phyloP scores from a whole-genome alignment of 2,329 filamentous ascomycete genomes.

The Myriosclerotinia duriaeana region DNA sequence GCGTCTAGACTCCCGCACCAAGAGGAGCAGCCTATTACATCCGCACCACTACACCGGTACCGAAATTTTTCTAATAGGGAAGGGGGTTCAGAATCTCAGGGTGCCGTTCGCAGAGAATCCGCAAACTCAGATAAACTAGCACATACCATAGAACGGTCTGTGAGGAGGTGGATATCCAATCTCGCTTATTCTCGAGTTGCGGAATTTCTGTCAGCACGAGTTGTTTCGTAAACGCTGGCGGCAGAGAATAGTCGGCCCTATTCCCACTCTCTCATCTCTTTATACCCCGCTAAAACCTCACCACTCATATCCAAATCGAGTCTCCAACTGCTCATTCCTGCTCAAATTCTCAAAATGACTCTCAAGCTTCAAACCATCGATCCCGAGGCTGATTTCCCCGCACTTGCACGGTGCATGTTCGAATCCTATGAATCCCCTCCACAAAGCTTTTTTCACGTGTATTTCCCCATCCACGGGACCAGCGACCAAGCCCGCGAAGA shows the following conservation, averaged over 20 bases:
- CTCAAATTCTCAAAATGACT: background rate
- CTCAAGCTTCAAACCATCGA: slow-evolving; percentile 18
- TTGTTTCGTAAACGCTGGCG: too few relatives aligned
- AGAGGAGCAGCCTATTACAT: too few relatives aligned
- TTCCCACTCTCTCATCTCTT: background rate
- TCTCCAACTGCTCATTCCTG: background rate
- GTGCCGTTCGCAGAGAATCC: too few relatives aligned
- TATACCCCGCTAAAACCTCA: background rate
- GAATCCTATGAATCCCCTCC: slow-evolving; percentile 19
- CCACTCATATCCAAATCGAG: background rate
- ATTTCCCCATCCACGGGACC: slow-evolving; percentile 20
- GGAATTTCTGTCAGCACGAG: too few relatives aligned
- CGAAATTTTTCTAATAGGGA: too few relatives aligned
- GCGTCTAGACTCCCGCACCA: too few relatives aligned
- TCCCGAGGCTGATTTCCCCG: slow-evolving; percentile 30
- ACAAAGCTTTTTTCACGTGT: slow-evolving; percentile 21
- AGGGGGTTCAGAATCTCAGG: too few relatives aligned
- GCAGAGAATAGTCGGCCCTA: background rate
- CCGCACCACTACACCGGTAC: too few relatives aligned
- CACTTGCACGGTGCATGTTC: slow-evolving; percentile 31
- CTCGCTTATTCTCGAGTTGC: too few relatives aligned
- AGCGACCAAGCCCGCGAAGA: slow-evolving; percentile 19
- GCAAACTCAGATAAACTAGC: too few relatives aligned
- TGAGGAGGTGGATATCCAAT: too few relatives aligned
- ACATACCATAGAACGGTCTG: too few relatives aligned